Evolutionary conservation across 2,329 filamentous ascomycete genomes (phyloP).

Genomic region (Diaporthe ampelina): DNA sequence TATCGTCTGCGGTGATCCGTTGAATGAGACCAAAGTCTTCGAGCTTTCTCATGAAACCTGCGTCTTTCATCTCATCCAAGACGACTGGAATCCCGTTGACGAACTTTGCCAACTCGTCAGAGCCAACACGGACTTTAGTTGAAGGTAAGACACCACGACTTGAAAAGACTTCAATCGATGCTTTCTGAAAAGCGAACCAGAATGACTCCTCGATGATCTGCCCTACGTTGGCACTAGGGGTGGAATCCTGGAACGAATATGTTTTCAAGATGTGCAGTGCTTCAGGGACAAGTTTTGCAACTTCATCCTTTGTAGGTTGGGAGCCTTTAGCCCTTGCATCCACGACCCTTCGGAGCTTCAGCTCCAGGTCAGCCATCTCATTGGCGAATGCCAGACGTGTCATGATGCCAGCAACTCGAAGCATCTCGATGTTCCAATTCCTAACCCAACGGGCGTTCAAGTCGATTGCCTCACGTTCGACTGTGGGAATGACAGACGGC

Average conservation of each 20-base stretch:
- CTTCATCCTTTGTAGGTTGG: conserved; percentile 72
- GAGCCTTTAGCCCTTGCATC: conserved; percentile 53
- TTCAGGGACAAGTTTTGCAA: conserved; percentile 79
- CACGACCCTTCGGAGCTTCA: conserved; percentile 64
- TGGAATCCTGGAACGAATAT: conserved; percentile 91
- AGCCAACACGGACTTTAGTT: conserved; percentile 81
- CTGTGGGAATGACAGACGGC: conserved; percentile 95
- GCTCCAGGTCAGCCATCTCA: conserved; percentile 84
- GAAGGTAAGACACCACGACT: conserved; percentile 90
- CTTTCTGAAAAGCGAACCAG: conserved; percentile 89
- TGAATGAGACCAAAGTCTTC: conserved; percentile 89
- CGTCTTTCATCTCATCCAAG: conserved; percentile 79
- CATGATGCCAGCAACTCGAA: conserved; percentile 91
- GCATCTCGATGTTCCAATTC: conserved; percentile 94
- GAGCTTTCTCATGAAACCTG: conserved; percentile 84
- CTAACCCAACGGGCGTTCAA: conserved; percentile 95
- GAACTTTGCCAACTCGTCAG: conserved; percentile 77
- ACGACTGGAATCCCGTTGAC: conserved; percentile 90
- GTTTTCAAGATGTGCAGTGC: conserved; percentile 88
- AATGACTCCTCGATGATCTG: conserved; percentile 94
- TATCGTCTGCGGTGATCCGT: conserved; percentile 88
- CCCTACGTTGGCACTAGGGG: conserved; percentile 86
- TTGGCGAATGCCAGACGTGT: conserved; percentile 88
- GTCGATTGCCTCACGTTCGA: conserved; percentile 96
- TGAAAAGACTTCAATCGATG: conserved; percentile 89